These are phyloP conservation scores for Starmerella geochares DNA, from an alignment of 805 yeast species.

Conservation along the genomic window DNA sequence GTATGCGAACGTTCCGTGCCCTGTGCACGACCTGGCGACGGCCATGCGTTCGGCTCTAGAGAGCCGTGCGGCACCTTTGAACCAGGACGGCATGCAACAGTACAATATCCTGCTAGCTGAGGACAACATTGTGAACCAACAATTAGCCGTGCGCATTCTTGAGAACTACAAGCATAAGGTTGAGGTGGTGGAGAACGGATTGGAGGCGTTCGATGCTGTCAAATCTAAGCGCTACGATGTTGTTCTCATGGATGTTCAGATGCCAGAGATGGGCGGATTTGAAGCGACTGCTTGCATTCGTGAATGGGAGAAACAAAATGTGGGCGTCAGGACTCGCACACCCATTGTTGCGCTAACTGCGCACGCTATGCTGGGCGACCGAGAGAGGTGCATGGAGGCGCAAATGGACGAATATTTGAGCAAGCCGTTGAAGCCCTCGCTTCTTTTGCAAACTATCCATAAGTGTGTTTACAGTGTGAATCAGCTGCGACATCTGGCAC, in stretches of 20 bases:
- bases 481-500: slow-evolving; percentile 33
- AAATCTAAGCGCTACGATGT: slow-evolving; percentile 61
- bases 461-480: slow-evolving; percentile 56
- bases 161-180: slow-evolving; percentile 81
- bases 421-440: slow-evolving; percentile 75
- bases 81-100: slow-evolving; percentile 65
- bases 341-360: slow-evolving; percentile 88
- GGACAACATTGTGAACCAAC: slow-evolving; percentile 79
- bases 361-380: slow-evolving; percentile 88
- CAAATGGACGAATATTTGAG: slow-evolving; percentile 90
- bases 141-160: slow-evolving; percentile 71
- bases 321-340: slow-evolving; percentile 63
- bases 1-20: slow-evolving; percentile 81
- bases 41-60: slow-evolving; percentile 78
- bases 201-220: slow-evolving; percentile 70
- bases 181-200: slow-evolving; percentile 77
- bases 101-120: slow-evolving; percentile 73
- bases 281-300: slow-evolving; percentile 81
- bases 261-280: slow-evolving; percentile 94
- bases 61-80: slow-evolving; percentile 67
- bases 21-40: slow-evolving; percentile 69
- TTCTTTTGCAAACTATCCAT: slow-evolving; percentile 72
- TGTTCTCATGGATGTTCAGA: slow-evolving; percentile 84
- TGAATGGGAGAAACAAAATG: slow-evolving; percentile 75
- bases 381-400: slow-evolving; percentile 75